These are phyloP conservation scores for Lachancea meyersii DNA, from an alignment of 805 yeast species.

Conservation along the genomic window DNA sequence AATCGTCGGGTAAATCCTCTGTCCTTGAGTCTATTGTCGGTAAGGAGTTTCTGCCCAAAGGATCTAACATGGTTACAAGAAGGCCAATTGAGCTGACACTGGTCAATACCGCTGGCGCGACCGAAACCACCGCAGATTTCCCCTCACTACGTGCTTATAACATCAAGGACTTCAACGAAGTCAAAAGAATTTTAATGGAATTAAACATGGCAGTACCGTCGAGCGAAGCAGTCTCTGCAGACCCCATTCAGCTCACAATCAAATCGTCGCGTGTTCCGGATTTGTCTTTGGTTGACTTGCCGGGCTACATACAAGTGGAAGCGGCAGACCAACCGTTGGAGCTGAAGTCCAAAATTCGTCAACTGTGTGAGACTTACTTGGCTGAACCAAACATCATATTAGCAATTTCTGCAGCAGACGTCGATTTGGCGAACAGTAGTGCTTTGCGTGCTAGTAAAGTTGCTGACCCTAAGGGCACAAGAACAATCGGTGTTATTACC, in stretches of 20 bases:
- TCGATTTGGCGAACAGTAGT: conserved; percentile 92
- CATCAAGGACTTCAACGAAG: conserved; percentile 80
- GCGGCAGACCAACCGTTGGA: conserved; percentile 93
- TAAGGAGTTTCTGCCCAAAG: conserved; percentile 95
- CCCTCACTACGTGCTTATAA: conserved; percentile 81
- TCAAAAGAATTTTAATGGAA: conserved; percentile 80
- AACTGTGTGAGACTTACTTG: conserved; percentile 76
- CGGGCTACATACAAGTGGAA: conserved; percentile 95
- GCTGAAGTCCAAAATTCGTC: conserved; percentile 70
- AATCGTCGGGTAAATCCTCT: conserved; percentile 94
- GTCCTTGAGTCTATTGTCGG: conserved; percentile 96
- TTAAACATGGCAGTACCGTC: conserved; percentile 89
- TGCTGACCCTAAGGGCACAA: conserved; percentile 90
- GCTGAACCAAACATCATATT: conserved; percentile 89
- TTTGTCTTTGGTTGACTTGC: conserved; percentile 86
- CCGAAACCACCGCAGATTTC: conserved; percentile 86
- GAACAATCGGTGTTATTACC: conserved; percentile 95
- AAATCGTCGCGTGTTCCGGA: conserved; percentile 90
- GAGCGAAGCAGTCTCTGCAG: conserved; percentile 79
- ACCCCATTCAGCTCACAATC: conserved; percentile 88
- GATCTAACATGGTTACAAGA: conserved; percentile 96
- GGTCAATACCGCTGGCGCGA: conserved; percentile 74
- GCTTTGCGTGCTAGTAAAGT: conserved; percentile 84
- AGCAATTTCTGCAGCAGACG: conserved; percentile 97
- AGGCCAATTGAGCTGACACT: conserved; percentile 94